Percentiles rank a stretch among this genome's conserved stretches.
Evolutionary conservation across 2,329 filamentous ascomycete genomes (phyloP).

Genomic region (Paraphoma chrysanthemicola): DNA sequence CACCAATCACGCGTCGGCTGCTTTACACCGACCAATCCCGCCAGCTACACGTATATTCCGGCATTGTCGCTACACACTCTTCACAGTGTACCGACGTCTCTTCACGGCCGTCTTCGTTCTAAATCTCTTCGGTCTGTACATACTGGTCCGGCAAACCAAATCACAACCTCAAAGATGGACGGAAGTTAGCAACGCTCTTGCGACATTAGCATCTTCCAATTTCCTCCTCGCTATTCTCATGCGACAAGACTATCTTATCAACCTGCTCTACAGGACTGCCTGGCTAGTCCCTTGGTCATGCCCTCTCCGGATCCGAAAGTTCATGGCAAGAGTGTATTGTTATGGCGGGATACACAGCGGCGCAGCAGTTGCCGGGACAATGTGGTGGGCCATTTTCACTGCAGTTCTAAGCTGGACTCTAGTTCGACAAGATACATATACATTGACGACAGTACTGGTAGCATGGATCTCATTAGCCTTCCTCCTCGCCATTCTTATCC

Average conservation of each 20-base stretch:
- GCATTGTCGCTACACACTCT: conserved; percentile 21
- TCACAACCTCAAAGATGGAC: conserved; percentile 3
- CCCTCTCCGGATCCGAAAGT: conserved; percentile 29
- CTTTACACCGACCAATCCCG: conserved; percentile 12
- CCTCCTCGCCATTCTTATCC: conserved; percentile 30
- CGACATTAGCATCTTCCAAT: conserved; percentile 44
- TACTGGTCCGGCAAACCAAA: conserved; percentile 14
- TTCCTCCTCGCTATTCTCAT: conserved; percentile 35
- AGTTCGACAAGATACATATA: conserved; percentile 10
- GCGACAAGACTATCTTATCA: conserved; percentile 43
- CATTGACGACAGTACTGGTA: conserved; percentile 20
- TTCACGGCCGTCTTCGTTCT: conserved; percentile 51
- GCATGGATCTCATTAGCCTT: conserved; percentile 28
- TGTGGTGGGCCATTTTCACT: conserved; percentile 55
- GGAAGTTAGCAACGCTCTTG: conserved; percentile 11
- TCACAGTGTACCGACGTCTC: conserved; percentile 49
- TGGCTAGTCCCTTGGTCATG: conserved; percentile 38
- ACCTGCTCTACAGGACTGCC: conserved; percentile 35
- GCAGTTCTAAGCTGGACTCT: conserved; percentile 37
- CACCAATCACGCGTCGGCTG: background rate
- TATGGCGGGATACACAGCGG: conserved; percentile 47
- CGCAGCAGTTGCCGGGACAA: conserved; percentile 35
- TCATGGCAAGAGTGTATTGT: conserved; percentile 37
- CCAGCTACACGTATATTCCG: conserved; percentile 17
- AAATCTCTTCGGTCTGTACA: conserved; percentile 41